Percentiles rank a stretch among this genome's conserved stretches.
These are phyloP conservation scores for Hygrophorus pudorinus DNA, from an alignment of 768 basidiomycete genomes.

Conservation along the genomic window DNA sequence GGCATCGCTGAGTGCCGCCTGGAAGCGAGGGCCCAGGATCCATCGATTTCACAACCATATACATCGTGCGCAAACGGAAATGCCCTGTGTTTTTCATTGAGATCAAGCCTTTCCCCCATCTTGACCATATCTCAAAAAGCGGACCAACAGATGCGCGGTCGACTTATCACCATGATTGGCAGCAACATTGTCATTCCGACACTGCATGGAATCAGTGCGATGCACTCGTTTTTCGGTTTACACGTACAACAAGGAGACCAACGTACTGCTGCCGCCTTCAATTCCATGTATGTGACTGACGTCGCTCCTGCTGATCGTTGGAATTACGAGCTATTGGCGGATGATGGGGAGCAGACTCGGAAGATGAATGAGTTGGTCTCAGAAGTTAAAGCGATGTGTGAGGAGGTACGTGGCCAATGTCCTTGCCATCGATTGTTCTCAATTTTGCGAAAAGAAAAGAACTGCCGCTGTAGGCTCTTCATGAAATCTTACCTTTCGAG, in stretches of 20 bases:
- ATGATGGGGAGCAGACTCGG: constrained; percentile 7
- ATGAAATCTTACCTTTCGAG: too few species aligned
- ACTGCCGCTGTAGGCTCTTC: background rate
- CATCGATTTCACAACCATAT: too few species aligned
- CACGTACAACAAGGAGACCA: constrained; percentile 7
- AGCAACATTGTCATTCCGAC: constrained; percentile 8
- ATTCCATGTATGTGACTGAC: constrained; percentile 10
- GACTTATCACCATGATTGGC: background rate
- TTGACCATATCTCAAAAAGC: constrained; percentile 6
- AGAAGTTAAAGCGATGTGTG: constrained; percentile 8
- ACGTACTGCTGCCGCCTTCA: constrained; percentile 4
- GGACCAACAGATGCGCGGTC: constrained; percentile 11
- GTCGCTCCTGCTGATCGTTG: constrained; percentile 12
- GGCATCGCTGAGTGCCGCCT: too few species aligned
- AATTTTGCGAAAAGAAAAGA: background rate
- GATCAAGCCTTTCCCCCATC: constrained; percentile 8
- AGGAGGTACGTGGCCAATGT: constrained; percentile 1
- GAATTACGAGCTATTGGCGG: constrained; percentile 11
- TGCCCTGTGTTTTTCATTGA: background rate
- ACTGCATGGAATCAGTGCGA: constrained; percentile 12
- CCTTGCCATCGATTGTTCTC: background rate
- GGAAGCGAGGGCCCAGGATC: too few species aligned
- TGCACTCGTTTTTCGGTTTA: constrained; percentile 12
- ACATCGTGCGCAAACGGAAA: constrained; percentile 1
- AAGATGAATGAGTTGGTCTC: constrained; percentile 6